These are phyloP conservation scores for Backusella liffmaniae DNA, from an alignment of 192 early-diverging fungal species.

Conservation along the genomic window DNA sequence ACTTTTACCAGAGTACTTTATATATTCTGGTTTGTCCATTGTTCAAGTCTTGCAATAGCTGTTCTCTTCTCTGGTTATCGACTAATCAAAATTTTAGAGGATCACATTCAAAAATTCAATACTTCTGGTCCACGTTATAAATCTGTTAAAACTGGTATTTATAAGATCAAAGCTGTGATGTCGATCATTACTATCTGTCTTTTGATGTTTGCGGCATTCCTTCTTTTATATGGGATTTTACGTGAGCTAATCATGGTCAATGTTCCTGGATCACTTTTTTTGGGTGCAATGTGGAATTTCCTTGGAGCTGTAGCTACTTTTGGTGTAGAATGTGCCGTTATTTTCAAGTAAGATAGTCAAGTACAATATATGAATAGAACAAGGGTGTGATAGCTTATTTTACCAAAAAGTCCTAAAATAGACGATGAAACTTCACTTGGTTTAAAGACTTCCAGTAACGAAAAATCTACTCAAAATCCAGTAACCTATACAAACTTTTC, in stretches of 20 bases:
- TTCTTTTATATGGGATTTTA: slow-evolving; percentile 33
- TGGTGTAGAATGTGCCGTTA: slow-evolving; percentile 21
- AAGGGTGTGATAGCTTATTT: neutral
- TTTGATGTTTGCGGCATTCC: slow-evolving; percentile 26
- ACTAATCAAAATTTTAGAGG: slow-evolving; percentile 14
- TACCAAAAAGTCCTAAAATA: slow-evolving; percentile 8
- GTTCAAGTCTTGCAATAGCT: slow-evolving; percentile 5
- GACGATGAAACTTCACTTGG: slow-evolving; percentile 3
- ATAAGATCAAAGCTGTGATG: slow-evolving; percentile 26
- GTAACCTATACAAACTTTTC: neutral
- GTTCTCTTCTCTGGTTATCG: slow-evolving; percentile 23
- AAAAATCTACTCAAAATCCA: neutral
- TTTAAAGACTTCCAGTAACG: slow-evolving; percentile 11
- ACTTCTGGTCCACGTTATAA: slow-evolving; percentile 13
- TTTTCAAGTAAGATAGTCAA: slow-evolving; percentile 20
- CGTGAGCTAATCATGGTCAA: slow-evolving; percentile 26
- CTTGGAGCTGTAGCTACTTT: slow-evolving; percentile 26
- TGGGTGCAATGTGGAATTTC: slow-evolving; percentile 32
- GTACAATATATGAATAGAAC: neutral
- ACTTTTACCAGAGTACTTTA: slow-evolving; percentile 23
- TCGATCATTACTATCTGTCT: slow-evolving; percentile 25
- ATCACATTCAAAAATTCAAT: slow-evolving; percentile 19
- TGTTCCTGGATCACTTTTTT: slow-evolving; percentile 6
- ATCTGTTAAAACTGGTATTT: slow-evolving; percentile 24
- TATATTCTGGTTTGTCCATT: slow-evolving; percentile 31